Conservation (phyloP, 2,329 filamentous ascomycete genomes). For the Aureobasidium sp. region DNA sequence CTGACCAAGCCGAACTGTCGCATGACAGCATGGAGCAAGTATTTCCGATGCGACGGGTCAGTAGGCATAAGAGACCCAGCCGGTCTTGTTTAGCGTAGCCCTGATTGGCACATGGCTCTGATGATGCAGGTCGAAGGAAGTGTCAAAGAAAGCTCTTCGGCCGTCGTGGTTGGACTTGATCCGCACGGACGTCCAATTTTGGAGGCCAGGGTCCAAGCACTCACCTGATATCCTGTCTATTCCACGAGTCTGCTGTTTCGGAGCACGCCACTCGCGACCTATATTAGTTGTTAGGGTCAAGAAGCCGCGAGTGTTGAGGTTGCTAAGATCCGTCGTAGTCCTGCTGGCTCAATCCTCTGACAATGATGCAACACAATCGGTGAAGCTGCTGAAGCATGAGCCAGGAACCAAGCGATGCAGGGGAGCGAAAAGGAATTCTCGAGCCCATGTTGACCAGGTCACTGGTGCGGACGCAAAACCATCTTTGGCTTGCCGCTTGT, state of each 20-base stretch:
- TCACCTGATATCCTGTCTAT: slow-evolving; percentile 7
- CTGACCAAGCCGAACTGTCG: background rate
- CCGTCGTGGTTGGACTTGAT: background rate
- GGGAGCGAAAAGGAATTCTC: background rate
- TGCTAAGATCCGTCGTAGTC: background rate
- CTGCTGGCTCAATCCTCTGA: background rate
- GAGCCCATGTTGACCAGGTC: background rate
- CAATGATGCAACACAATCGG: background rate
- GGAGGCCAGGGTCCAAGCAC: slow-evolving; percentile 4
- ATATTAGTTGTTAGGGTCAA: background rate
- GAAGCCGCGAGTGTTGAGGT: background rate
- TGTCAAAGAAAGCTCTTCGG: background rate
- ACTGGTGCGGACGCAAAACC: background rate
- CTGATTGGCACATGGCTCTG: slow-evolving; percentile 3
- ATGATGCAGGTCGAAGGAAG: slow-evolving; percentile 6
- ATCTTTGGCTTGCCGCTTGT: background rate
- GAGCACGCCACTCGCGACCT: slow-evolving; percentile 1
- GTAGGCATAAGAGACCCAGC: background rate
- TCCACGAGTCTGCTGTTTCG: background rate
- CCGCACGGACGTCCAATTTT: background rate
- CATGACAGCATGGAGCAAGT: slow-evolving; percentile 6
- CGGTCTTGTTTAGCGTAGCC: background rate
- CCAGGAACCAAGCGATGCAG: background rate
- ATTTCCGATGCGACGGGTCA: background rate
- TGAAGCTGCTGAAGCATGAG: background rate